phyloP scores from a whole-genome alignment of 257 asterid species.

The Euphrasia confusa region DNA sequence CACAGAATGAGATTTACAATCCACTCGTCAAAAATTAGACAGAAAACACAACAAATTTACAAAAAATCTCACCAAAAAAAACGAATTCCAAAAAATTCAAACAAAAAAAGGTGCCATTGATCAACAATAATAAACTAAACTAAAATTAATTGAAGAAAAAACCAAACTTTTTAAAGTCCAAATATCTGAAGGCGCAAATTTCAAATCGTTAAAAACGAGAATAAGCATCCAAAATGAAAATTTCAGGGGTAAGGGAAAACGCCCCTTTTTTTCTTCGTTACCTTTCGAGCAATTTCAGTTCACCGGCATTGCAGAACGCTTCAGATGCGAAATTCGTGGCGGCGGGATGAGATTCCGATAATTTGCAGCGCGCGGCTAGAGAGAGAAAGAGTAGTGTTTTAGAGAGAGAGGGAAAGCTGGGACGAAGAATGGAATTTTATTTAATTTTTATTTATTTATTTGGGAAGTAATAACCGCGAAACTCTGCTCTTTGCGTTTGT shows the following conservation, averaged over 20 bases:
- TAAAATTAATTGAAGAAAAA: neutral
- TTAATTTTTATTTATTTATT: constrained; percentile 13
- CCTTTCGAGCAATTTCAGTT: constrained; percentile 26
- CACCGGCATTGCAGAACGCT: constrained; percentile 1
- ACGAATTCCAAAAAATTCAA: neutral
- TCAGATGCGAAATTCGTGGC: too few species aligned
- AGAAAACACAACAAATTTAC: constrained; percentile 5
- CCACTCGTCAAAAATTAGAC: constrained; percentile 18
- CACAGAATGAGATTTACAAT: neutral
- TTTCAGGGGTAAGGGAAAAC: neutral
- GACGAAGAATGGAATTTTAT: constrained; percentile 7
- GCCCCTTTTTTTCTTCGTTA: neutral
- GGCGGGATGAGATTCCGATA: too few species aligned
- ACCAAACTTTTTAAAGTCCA: neutral
- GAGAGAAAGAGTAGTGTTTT: constrained; percentile 26
- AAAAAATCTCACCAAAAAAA: constrained; percentile 14
- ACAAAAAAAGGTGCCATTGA: constrained; percentile 20
- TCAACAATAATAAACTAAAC: constrained; percentile 14
- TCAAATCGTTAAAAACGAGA: constrained; percentile 23
- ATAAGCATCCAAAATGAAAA: neutral
- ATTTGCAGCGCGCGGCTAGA: constrained; percentile 11
- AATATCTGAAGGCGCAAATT: constrained; percentile 15
- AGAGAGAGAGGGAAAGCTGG: constrained; percentile 13
- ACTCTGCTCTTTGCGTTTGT: constrained; percentile 18
- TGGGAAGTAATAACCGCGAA: constrained; percentile 40